These are phyloP conservation scores for Penicillium polonicum DNA, from an alignment of 2,329 filamentous ascomycete genomes.

Conservation along the genomic window DNA sequence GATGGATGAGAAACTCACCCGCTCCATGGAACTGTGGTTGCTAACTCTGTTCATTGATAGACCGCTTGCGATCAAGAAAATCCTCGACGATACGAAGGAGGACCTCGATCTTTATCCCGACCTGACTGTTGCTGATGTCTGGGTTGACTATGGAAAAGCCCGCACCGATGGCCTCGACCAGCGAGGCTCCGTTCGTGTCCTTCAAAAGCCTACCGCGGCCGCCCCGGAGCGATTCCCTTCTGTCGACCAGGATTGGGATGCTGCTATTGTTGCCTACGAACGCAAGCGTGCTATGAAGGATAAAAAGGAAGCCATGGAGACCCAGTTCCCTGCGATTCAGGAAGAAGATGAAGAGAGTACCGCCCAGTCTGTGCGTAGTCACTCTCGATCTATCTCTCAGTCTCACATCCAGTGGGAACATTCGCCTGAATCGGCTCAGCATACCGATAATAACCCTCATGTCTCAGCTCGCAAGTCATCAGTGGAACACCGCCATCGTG, in stretches of 20 bases:
- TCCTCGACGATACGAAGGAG: constrained; percentile 38
- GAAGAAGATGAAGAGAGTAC: constrained; percentile 6
- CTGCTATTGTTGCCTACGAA: constrained; percentile 18
- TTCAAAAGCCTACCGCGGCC: constrained; percentile 31
- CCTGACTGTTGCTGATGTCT: constrained; percentile 40
- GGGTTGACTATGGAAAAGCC: constrained; percentile 39
- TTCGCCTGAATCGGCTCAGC: not conserved
- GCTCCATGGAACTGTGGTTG: not conserved
- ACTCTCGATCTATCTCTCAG: not conserved
- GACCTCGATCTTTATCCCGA: constrained; percentile 33
- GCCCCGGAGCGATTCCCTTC: constrained; percentile 34
- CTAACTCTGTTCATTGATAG: constrained; percentile 22
- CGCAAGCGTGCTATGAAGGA: constrained; percentile 18
- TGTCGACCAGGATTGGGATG: constrained; percentile 38
- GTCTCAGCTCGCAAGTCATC: not conserved
- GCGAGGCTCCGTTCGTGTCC: constrained; percentile 34
- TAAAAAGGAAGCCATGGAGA: constrained; percentile 14
- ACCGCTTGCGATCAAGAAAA: constrained; percentile 37
- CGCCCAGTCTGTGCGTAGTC: not conserved
- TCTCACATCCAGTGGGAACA: not conserved
- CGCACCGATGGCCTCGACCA: constrained; percentile 37
- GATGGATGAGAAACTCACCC: not conserved
- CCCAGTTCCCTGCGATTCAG: constrained; percentile 12
- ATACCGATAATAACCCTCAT: not conserved
- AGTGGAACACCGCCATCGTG: constrained; percentile 12